Conservation (phyloP, 2,329 filamentous ascomycete genomes). For the Ophiognomonia clavigignenti-juglandacearum region DNA sequence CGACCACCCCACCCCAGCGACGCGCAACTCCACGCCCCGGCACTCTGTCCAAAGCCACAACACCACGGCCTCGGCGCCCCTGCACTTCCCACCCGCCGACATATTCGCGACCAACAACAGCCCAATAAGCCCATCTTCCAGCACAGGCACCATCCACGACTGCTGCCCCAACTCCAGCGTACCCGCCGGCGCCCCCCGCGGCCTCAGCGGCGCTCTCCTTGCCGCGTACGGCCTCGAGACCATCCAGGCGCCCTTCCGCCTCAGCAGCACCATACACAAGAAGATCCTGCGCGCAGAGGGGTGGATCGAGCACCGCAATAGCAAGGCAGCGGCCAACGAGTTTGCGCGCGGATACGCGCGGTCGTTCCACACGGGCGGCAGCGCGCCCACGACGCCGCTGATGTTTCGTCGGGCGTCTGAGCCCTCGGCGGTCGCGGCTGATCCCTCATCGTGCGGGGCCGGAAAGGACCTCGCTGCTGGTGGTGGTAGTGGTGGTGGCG, state of each 20-base stretch:
- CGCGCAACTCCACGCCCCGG: constrained; percentile 14
- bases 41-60: constrained; percentile 6
- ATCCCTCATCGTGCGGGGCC: too few relatives aligned
- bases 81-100: background rate
- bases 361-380: constrained; percentile 44
- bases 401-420: background rate
- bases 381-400: constrained; percentile 8
- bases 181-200: constrained; percentile 16
- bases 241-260: constrained; percentile 46
- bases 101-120: background rate
- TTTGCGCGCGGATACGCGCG: constrained; percentile 49
- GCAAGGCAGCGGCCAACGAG: constrained; percentile 35
- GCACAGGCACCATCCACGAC: constrained; percentile 16
- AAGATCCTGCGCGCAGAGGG: constrained; percentile 41
- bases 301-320: constrained; percentile 50
- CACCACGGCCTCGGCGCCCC: background rate
- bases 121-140: background rate
- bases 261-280: constrained; percentile 44
- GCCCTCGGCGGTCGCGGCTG: background rate
- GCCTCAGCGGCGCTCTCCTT: constrained; percentile 45
- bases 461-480: too few relatives aligned
- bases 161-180: constrained; percentile 16
- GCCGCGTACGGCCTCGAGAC: constrained; percentile 50
- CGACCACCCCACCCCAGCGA: background rate
- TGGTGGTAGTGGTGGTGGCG: too few relatives aligned